A percentile compares a stretch with the other conserved stretches of the same genome.
These are phyloP conservation scores for Thoreauomyces humboldtii DNA, from an alignment of 192 early-diverging fungal species.

Conservation along the genomic window DNA sequence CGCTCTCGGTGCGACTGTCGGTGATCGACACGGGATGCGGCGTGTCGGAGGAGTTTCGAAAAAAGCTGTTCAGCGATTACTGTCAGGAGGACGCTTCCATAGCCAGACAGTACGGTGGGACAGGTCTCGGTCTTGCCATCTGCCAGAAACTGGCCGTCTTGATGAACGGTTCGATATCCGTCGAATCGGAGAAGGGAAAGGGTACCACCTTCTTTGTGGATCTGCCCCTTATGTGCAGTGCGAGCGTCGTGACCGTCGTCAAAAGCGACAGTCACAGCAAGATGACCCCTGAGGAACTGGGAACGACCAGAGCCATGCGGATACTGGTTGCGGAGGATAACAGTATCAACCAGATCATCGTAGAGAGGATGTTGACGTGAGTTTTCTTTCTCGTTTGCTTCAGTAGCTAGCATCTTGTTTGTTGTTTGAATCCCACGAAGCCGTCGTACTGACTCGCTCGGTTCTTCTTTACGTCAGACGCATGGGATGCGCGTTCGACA, in stretches of 20 bases:
- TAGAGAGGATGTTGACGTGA: constrained; percentile 1
- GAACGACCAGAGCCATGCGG: too few relatives aligned
- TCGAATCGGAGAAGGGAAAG: constrained; percentile 7
- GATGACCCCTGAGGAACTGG: neutral
- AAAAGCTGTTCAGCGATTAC: constrained; percentile 5
- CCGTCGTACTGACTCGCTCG: too few relatives aligned
- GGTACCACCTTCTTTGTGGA: constrained; percentile 15
- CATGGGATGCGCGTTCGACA: constrained; percentile 3
- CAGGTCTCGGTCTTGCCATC: constrained; percentile 24
- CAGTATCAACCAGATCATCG: constrained; percentile 15
- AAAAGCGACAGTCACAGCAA: neutral
- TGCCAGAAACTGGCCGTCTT: constrained; percentile 16
- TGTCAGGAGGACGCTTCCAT: constrained; percentile 5
- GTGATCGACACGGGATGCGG: constrained; percentile 14
- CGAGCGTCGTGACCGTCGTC: neutral
- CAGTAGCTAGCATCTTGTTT: too few relatives aligned
- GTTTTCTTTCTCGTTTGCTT: neutral
- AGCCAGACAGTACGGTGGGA: constrained; percentile 21
- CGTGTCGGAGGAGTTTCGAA: neutral
- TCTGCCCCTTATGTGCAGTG: neutral
- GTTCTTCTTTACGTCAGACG: too few relatives aligned
- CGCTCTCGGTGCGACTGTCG: neutral
- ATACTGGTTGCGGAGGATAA: constrained; percentile 21
- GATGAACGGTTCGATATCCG: constrained; percentile 12
- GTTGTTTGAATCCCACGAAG: too few relatives aligned